These are phyloP conservation scores for Alternaria triticina DNA, from an alignment of 2,329 filamentous ascomycete genomes.

Conservation along the genomic window DNA sequence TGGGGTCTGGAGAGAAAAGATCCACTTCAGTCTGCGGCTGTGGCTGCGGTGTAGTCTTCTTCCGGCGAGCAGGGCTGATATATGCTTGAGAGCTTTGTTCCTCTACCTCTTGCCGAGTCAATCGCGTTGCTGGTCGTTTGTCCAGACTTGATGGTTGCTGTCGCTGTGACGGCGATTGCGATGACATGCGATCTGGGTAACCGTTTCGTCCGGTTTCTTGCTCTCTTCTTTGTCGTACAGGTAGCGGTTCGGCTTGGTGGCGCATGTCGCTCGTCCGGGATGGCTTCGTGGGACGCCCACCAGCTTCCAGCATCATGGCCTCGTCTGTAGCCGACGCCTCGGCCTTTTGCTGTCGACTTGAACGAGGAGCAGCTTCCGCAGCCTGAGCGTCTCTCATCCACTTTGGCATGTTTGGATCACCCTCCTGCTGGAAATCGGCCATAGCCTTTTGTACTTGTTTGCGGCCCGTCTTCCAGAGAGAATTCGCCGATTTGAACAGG, in stretches of 20 bases:
- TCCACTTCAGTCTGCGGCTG: constrained; percentile 57
- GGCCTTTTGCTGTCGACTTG: constrained; percentile 29
- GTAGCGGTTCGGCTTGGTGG: constrained; percentile 30
- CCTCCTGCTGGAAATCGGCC: constrained; percentile 77
- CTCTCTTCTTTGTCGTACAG: constrained; percentile 33
- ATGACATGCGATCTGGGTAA: constrained; percentile 45
- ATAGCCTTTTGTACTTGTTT: constrained; percentile 94
- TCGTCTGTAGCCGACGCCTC: constrained; percentile 54
- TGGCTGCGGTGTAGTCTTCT: constrained; percentile 65
- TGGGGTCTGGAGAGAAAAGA: constrained; percentile 59
- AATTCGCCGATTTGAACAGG: constrained; percentile 92
- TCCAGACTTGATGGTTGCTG: constrained; percentile 39
- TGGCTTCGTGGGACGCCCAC: constrained; percentile 60
- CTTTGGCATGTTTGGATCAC: constrained; percentile 81
- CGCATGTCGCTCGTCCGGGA: constrained; percentile 34
- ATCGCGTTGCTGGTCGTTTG: constrained; percentile 60
- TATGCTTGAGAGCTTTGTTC: constrained; percentile 84
- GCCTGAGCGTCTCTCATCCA: constrained; percentile 85
- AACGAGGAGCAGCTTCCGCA: constrained; percentile 30
- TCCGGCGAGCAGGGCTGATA: constrained; percentile 83
- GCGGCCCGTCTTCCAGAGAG: constrained; percentile 91
- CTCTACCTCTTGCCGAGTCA: constrained; percentile 76
- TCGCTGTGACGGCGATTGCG: constrained; percentile 50
- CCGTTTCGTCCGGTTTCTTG: constrained; percentile 32
- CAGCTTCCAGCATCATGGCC: constrained; percentile 79